Percentiles rank a stretch among this genome's conserved stretches.
phyloP scores from a whole-genome alignment of 768 basidiomycete genomes.

The Clavaria fumosa region DNA sequence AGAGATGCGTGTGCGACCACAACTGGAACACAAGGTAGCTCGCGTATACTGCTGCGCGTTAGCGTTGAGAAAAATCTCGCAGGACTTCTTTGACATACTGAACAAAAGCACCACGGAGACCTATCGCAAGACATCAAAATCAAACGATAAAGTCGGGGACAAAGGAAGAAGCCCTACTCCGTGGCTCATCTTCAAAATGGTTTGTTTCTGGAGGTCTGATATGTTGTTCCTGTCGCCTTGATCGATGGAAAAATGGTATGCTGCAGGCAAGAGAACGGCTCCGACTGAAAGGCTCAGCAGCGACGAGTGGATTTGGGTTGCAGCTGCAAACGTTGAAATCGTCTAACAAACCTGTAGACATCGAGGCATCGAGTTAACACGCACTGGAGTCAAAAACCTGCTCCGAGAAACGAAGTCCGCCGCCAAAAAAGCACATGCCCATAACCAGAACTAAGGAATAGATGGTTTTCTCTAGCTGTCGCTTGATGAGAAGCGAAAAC shows the following conservation, averaged over 20 bases:
- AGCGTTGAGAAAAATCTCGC: not conserved
- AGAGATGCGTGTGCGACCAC: slow-evolving; percentile 58
- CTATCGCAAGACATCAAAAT: slow-evolving; percentile 27
- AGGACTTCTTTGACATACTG: slow-evolving; percentile 27
- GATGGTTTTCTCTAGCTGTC: slow-evolving; percentile 1
- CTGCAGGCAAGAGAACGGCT: slow-evolving; percentile 64
- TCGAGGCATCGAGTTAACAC: slow-evolving; percentile 21
- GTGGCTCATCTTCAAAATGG: slow-evolving; percentile 59
- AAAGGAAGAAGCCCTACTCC: slow-evolving; percentile 35
- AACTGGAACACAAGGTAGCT: slow-evolving; percentile 66
- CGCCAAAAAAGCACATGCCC: slow-evolving; percentile 86
- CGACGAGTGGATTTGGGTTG: slow-evolving; percentile 63
- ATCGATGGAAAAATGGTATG: slow-evolving; percentile 43
- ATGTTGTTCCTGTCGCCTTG: slow-evolving; percentile 8
- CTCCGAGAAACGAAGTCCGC: slow-evolving; percentile 61
- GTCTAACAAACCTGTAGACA: not conserved
- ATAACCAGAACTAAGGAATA: slow-evolving; percentile 48
- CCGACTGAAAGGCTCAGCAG: slow-evolving; percentile 67
- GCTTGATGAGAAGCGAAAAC: slow-evolving; percentile 15
- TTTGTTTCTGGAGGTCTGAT: slow-evolving; percentile 19
- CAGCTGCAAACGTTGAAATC: slow-evolving; percentile 17
- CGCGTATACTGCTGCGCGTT: slow-evolving; percentile 37
- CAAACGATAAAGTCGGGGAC: not conserved
- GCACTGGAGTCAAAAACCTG: slow-evolving; percentile 64
- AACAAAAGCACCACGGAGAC: slow-evolving; percentile 66